Conservation (phyloP, 2,329 filamentous ascomycete species). For the Pseudogymnoascus pannorum region DNA sequence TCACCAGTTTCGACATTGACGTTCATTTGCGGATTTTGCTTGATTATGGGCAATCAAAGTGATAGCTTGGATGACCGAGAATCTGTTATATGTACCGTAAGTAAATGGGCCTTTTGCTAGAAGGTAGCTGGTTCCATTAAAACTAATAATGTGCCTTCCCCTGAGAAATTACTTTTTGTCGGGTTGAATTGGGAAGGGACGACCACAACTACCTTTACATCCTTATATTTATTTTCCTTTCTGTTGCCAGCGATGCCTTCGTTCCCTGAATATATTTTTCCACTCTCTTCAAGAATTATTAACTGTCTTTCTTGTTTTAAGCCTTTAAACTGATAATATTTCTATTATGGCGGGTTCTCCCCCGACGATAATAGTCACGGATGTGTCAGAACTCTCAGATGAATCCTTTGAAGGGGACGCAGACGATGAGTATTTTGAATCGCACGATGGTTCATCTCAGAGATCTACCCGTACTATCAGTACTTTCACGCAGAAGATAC, state of each 20-base stretch:
- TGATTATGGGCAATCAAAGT: not conserved
- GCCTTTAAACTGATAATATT: not conserved
- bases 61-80: not conserved
- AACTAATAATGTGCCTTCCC: not conserved
- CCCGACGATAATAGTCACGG: not conserved
- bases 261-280: not conserved
- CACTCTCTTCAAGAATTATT: not conserved
- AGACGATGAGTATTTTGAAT: not conserved
- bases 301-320: not conserved
- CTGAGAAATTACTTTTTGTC: not conserved
- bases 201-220: not conserved
- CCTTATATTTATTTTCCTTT: not conserved
- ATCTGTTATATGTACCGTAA: not conserved
- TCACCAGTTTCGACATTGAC: not conserved
- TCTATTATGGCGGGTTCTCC: not conserved
- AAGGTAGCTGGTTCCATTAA: not conserved
- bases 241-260: not conserved
- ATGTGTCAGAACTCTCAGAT: not conserved
- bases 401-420: not conserved
- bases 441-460: not conserved
- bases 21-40: not conserved
- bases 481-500: not conserved
- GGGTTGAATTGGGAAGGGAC: not conserved
- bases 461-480: not conserved
- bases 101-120: not conserved